These are phyloP conservation scores for Aspergillus sclerotialis DNA, from an alignment of 2,329 filamentous ascomycete genomes.

Conservation along the genomic window DNA sequence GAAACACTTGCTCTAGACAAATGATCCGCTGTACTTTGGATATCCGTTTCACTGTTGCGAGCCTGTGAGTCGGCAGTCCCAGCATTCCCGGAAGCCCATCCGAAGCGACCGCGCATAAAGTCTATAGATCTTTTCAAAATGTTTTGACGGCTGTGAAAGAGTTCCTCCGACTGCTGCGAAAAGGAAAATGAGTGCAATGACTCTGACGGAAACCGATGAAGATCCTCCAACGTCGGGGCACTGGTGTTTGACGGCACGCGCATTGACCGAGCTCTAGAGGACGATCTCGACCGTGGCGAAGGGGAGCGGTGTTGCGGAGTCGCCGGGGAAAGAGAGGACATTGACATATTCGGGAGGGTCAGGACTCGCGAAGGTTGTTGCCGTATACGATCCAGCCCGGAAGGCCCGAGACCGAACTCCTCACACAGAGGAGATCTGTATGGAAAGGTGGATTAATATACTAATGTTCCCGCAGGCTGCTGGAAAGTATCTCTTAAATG, in stretches of 20 bases:
- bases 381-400: slow-evolving; percentile 86
- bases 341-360: slow-evolving; percentile 58
- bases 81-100: slow-evolving; percentile 68
- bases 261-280: slow-evolving; percentile 46
- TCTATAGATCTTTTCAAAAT: slow-evolving; percentile 89
- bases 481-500: no score
- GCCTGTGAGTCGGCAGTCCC: slow-evolving; percentile 79
- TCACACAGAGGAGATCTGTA: slow-evolving; percentile 74
- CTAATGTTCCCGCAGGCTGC: no score
- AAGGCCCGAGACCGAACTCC: slow-evolving; percentile 77
- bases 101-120: slow-evolving; percentile 89
- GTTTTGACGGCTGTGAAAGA: slow-evolving; percentile 84
- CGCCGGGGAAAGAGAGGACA: slow-evolving; percentile 54
- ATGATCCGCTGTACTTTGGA: slow-evolving; percentile 85
- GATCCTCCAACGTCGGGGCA: slow-evolving; percentile 73
- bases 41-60: slow-evolving; percentile 69
- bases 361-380: slow-evolving; percentile 65
- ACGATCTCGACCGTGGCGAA: slow-evolving; percentile 59
- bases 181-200: slow-evolving; percentile 98
- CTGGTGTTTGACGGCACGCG: slow-evolving; percentile 55
- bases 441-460: no score
- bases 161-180: slow-evolving; percentile 87
- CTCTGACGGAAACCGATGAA: slow-evolving; percentile 87
- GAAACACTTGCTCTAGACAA: slow-evolving; percentile 75
- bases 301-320: slow-evolving; percentile 61